phyloP scores from a whole-genome alignment of 2,329 filamentous ascomycete genomes.

The Polychaeton citri region DNA sequence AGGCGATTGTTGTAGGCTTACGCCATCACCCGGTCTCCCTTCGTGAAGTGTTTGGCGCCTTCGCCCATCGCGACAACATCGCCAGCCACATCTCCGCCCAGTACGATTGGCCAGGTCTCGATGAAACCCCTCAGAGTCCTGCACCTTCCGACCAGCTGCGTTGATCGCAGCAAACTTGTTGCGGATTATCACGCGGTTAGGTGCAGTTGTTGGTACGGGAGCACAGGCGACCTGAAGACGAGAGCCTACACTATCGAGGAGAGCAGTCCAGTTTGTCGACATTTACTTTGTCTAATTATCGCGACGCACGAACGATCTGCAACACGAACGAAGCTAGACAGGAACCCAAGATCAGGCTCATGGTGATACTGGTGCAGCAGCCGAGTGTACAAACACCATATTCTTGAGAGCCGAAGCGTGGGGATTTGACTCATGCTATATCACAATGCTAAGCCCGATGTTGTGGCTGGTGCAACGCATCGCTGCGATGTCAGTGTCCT shows the following conservation, averaged over 20 bases:
- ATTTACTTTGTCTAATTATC: too few species aligned
- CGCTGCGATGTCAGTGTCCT: too few species aligned
- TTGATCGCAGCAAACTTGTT: constrained; percentile 25
- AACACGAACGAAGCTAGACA: too few species aligned
- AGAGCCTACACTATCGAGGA: background rate
- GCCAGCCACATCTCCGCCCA: constrained; percentile 25
- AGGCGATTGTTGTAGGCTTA: too few species aligned
- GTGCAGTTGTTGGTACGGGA: constrained; percentile 18
- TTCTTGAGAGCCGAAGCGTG: too few species aligned
- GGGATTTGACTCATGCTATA: too few species aligned
- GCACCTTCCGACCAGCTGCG: constrained; percentile 26
- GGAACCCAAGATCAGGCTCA: too few species aligned
- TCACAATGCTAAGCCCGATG: too few species aligned
- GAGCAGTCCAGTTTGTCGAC: background rate
- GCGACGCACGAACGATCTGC: too few species aligned
- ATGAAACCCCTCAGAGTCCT: constrained; percentile 20
- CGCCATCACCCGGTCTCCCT: constrained; percentile 24
- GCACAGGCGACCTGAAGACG: constrained; percentile 14
- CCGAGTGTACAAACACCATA: too few species aligned
- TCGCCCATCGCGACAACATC: constrained; percentile 23
- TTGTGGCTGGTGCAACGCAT: too few species aligned
- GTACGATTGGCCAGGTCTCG: constrained; percentile 20
- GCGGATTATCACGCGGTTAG: constrained; percentile 22
- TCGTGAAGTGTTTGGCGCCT: constrained; percentile 20
- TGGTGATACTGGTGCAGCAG: too few species aligned